These are phyloP conservation scores for Periconia sp. DNA, from an alignment of 2,329 filamentous ascomycete genomes.

Conservation along the genomic window DNA sequence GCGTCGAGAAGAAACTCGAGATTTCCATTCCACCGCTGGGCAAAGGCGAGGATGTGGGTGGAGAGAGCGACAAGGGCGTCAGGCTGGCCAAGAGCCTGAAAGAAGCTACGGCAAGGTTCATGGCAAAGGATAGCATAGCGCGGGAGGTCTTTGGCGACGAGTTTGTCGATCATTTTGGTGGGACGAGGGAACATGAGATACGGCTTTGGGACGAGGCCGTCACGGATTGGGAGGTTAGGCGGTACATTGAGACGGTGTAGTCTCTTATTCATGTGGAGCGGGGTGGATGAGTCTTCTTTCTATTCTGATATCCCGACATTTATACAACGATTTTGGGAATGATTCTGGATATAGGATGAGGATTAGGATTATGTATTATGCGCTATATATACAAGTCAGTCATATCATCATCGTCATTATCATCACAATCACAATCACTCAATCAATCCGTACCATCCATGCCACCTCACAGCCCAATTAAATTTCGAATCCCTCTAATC, in stretches of 20 bases:
- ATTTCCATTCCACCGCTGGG: slow-evolving; percentile 83
- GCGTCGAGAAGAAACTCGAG: slow-evolving; percentile 88
- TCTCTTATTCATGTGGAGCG: neutral
- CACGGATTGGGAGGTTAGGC: slow-evolving; percentile 82
- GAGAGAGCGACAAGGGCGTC: slow-evolving; percentile 71
- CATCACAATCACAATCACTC: too few species aligned
- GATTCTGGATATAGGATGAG: neutral
- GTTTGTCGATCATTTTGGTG: slow-evolving; percentile 95
- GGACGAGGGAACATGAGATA: slow-evolving; percentile 90
- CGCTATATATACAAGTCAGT: neutral
- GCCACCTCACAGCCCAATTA: slow-evolving; percentile 32
- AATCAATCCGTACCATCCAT: neutral
- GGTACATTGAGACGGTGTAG: slow-evolving; percentile 46
- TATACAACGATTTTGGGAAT: neutral
- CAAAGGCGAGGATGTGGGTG: slow-evolving; percentile 82
- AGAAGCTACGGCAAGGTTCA: slow-evolving; percentile 83
- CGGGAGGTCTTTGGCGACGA: slow-evolving; percentile 91
- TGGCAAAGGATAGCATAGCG: slow-evolving; percentile 80
- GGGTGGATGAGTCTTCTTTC: neutral
- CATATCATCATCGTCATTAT: too few species aligned
- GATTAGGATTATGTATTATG: slow-evolving; percentile 8
- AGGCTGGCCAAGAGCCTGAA: slow-evolving; percentile 83
- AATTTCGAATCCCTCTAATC: slow-evolving; percentile 48
- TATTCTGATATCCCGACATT: slow-evolving; percentile 8
- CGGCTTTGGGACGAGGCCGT: slow-evolving; percentile 93